Base-by-base conservation (phyloP, 2,329 filamentous ascomycete species). In the Beauveria varroae region DNA sequence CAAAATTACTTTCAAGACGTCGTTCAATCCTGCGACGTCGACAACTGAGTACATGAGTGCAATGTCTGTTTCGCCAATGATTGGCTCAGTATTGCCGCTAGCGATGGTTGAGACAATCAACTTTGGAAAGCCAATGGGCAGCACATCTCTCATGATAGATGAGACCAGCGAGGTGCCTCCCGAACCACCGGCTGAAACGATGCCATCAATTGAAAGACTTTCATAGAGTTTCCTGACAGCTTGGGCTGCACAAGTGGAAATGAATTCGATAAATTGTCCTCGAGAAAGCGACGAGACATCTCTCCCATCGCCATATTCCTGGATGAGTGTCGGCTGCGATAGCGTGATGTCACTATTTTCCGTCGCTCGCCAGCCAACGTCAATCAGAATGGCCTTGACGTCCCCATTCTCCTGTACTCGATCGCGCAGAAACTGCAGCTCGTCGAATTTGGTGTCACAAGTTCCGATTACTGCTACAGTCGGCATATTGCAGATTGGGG, bases 31-130 rank as follows among this genome's bases (percentile, higher is more conserved):
- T 1, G 87, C 85, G 56, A 90, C 80, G 62, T 91, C 88, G 16
- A 90, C 87, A 1, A 90, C 85, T 18, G 81, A 86, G 66, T 89
- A 87, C 82, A 89, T 87, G 73, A 90, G 79, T 0, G 81, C 82
- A 52, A 90, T 86, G 64, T 90, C 88, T 0, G 82, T 83, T 70
- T 89, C 86, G 46, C 82, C 86, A 1, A 90, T 76, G n/a, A 88
- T 82, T 0, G 82, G 81, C 0, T 79, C 79, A 1, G 85, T 84
- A 64, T 90, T 84, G 3, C 87, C 86, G 37, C 83, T 86, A 0
- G 86, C 86, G 66, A 90, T 82, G 0, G 88, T 90, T 24, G 84
- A 87, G 2, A 90, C 83, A 57, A 90, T 86, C 50, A 90, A 65
- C 67, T 90, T 90, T 0, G 88, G 87, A 56, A 90, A 81, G 0